Percentiles rank a stretch among this genome's conserved stretches.
Evolutionary conservation across 2,329 filamentous ascomycete species (phyloP).

Genomic region (Claviceps humidiphila): DNA sequence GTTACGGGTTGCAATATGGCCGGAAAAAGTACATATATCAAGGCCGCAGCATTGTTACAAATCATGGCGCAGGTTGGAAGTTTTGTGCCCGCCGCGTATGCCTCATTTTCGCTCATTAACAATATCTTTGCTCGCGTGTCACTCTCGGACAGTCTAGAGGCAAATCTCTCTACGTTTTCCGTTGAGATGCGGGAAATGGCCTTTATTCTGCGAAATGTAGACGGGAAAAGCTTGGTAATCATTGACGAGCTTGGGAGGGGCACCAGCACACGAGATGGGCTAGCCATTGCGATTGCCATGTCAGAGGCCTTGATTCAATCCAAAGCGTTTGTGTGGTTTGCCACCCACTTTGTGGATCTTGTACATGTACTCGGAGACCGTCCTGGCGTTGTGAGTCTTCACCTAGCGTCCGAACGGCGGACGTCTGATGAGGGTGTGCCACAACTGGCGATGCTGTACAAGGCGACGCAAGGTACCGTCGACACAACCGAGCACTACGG

Average conservation of each 20-base stretch:
- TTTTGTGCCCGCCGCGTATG: slow-evolving; percentile 79
- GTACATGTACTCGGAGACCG: slow-evolving; percentile 62
- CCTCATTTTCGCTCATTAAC: slow-evolving; percentile 64
- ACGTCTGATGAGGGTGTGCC: slow-evolving; percentile 32
- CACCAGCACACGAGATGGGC: slow-evolving; percentile 76
- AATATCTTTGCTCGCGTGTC: slow-evolving; percentile 82
- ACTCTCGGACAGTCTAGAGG: slow-evolving; percentile 75
- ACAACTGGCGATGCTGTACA: slow-evolving; percentile 80
- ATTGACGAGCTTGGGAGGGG: slow-evolving; percentile 88
- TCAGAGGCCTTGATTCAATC: slow-evolving; percentile 76
- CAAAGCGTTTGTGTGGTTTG: slow-evolving; percentile 76
- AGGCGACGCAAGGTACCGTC: slow-evolving; percentile 57
- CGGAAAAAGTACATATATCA: slow-evolving; percentile 91
- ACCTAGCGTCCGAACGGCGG: slow-evolving; percentile 59
- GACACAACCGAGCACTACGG: slow-evolving; percentile 63
- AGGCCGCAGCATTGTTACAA: slow-evolving; percentile 66
- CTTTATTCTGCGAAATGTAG: slow-evolving; percentile 77
- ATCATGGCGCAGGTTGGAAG: slow-evolving; percentile 91
- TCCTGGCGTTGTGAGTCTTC: slow-evolving; percentile 68
- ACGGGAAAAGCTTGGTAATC: slow-evolving; percentile 62
- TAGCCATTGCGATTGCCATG: slow-evolving; percentile 81
- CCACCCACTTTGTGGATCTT: slow-evolving; percentile 81
- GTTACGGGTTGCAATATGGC: slow-evolving; percentile 98
- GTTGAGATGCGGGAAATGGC: slow-evolving; percentile 94
- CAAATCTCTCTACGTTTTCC: slow-evolving; percentile 86